phyloP scores from a whole-genome alignment of 345 rosid species.

The Acer saccharum region DNA sequence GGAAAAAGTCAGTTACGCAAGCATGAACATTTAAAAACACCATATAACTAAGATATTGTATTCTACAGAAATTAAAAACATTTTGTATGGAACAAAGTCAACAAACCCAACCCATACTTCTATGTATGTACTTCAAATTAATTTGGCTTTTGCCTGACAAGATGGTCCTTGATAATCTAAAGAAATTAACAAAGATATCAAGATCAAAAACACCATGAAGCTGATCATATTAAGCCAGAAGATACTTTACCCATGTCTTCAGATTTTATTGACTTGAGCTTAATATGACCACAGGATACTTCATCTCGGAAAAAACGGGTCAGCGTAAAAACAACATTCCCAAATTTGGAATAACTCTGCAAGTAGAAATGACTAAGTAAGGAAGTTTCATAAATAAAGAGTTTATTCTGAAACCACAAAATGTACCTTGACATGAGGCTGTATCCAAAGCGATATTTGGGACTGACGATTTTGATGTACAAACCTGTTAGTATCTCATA shows the following conservation, averaged over 20 bases:
- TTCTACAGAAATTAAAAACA: not conserved
- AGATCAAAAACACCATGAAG: conserved; percentile 3
- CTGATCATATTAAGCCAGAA: conserved; percentile 17
- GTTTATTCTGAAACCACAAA: conserved; percentile 18
- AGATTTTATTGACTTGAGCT: conserved; percentile 35
- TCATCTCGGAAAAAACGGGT: conserved; percentile 85
- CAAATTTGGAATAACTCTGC: conserved; percentile 85
- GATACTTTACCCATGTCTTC: conserved; percentile 49
- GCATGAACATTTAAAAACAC: not conserved
- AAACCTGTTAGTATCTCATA: conserved; percentile 59
- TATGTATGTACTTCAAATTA: not conserved
- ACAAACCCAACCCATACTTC: not conserved
- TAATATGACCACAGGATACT: conserved; percentile 33
- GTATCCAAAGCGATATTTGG: conserved; percentile 90
- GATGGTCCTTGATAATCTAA: not conserved
- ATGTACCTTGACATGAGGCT: conserved; percentile 77
- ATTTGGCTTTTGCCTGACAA: not conserved
- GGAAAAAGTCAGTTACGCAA: not conserved
- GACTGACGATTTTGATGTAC: conserved; percentile 68
- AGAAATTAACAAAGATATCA: not conserved
- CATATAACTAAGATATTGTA: not conserved
- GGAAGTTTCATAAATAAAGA: conserved; percentile 17
- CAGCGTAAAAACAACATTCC: conserved; percentile 77
- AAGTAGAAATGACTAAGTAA: conserved; percentile 26
- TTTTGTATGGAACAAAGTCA: not conserved